Evolutionary conservation across 1,139 yeast genomes (phyloP).

Genomic region (Yamadazyma jaroonii): DNA sequence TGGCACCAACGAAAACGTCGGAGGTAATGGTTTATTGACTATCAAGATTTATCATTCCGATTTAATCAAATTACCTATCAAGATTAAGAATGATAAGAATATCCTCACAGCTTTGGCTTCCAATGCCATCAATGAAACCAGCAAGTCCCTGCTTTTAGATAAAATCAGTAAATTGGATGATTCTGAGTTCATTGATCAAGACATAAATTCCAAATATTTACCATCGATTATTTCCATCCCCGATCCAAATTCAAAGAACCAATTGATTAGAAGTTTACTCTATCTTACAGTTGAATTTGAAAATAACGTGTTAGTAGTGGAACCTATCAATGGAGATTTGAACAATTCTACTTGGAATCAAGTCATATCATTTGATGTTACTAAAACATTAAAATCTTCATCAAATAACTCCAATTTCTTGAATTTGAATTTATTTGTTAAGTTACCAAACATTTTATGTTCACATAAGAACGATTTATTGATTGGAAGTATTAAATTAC

Average conservation of each 20-base stretch:
- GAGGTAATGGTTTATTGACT: slow-evolving; percentile 52
- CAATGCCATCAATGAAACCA: slow-evolving; percentile 40
- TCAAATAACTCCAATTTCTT: slow-evolving; percentile 35
- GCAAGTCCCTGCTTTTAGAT: slow-evolving; percentile 35
- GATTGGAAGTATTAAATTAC: slow-evolving; percentile 43
- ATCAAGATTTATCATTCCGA: slow-evolving; percentile 66
- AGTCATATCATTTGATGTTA: slow-evolving; percentile 88
- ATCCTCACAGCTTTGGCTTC: slow-evolving; percentile 51
- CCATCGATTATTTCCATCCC: slow-evolving; percentile 72
- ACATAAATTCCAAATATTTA: slow-evolving; percentile 44
- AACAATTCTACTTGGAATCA: slow-evolving; percentile 67
- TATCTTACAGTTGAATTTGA: slow-evolving; percentile 77
- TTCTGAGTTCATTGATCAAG: slow-evolving; percentile 25
- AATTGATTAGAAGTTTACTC: slow-evolving; percentile 53
- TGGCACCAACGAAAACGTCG: no score
- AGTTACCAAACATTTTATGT: slow-evolving; percentile 67
- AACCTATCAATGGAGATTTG: slow-evolving; percentile 70
- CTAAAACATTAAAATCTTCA: slow-evolving; percentile 41
- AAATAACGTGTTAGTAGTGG: slow-evolving; percentile 79
- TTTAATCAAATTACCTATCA: slow-evolving; percentile 61
- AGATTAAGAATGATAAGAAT: slow-evolving; percentile 50
- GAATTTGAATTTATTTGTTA: slow-evolving; percentile 70
- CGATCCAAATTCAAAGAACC: slow-evolving; percentile 22
- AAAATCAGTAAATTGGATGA: slow-evolving; percentile 25
- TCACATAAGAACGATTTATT: slow-evolving; percentile 42